A percentile compares a stretch with the other conserved stretches of the same genome.
Conservation (phyloP, 805 yeast species). For the Sporopachydermia quercuum region DNA sequence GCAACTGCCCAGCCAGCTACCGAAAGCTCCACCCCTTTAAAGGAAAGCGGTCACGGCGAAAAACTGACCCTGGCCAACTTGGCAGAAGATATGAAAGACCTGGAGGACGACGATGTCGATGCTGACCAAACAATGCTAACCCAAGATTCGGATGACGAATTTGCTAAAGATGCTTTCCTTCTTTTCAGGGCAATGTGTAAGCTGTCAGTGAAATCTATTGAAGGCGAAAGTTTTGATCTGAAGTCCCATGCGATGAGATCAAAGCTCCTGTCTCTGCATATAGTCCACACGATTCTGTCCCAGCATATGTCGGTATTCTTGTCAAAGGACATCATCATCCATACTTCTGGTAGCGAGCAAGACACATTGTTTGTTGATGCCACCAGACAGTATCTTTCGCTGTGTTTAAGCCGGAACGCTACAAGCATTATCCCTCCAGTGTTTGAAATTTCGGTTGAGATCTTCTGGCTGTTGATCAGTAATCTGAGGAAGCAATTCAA, state of each 20-base stretch:
- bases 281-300: constrained; percentile 71
- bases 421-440: constrained; percentile 86
- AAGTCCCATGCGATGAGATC: constrained; percentile 88
- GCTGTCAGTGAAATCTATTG: constrained; percentile 73
- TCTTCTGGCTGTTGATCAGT: constrained; percentile 78
- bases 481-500: constrained; percentile 80
- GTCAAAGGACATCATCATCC: constrained; percentile 23
- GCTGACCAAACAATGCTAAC: constrained; percentile 24
- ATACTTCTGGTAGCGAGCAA: constrained; percentile 21
- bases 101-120: constrained; percentile 15
- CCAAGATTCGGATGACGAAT: constrained; percentile 51
- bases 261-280: constrained; percentile 73
- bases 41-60: constrained; percentile 14
- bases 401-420: constrained; percentile 78
- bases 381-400: constrained; percentile 68
- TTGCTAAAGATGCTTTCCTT: constrained; percentile 81
- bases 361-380: constrained; percentile 60
- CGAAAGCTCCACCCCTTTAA: constrained; percentile 3
- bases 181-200: constrained; percentile 92
- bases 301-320: constrained; percentile 73
- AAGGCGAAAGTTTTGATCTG: constrained; percentile 62
- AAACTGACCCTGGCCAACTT: constrained; percentile 9
- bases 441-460: constrained; percentile 81
- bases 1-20: constrained; percentile 2
- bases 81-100: constrained; percentile 11